Evolutionary conservation across 306 rosid species (phyloP).

Genomic region (Nissolia schottii): DNA sequence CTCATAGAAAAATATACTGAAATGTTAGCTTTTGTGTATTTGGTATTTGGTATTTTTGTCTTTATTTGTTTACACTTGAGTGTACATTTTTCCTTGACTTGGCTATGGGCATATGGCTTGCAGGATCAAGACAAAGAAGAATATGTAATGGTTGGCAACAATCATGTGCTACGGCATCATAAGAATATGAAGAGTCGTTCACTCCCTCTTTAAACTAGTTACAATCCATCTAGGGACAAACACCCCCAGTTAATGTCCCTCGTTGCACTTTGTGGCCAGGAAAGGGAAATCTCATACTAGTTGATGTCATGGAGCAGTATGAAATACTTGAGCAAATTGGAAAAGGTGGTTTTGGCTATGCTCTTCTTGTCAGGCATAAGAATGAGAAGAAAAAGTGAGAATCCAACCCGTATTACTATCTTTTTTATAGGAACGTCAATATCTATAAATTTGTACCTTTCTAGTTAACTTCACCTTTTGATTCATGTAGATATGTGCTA

Average conservation of each 20-base stretch:
- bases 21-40: neutral
- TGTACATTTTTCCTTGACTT: neutral
- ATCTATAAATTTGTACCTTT: neutral
- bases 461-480: neutral
- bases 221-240: neutral
- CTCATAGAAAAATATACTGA: too few relatives aligned
- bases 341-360: too few relatives aligned
- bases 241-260: neutral
- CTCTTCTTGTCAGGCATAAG: constrained; percentile 86
- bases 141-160: neutral
- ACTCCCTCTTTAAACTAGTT: neutral
- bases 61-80: neutral
- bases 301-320: constrained; percentile 70
- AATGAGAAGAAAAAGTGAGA: constrained; percentile 89
- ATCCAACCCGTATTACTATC: neutral
- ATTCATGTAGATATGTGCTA: constrained; percentile 63
- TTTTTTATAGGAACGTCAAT: neutral
- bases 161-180: neutral
- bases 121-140: neutral
- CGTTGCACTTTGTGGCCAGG: constrained; percentile 20
- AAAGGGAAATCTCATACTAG: constrained; percentile 24
- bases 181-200: neutral
- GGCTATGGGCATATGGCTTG: neutral
- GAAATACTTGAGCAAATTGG: constrained; percentile 91
- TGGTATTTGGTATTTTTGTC: neutral